These are phyloP conservation scores for Diversispora eburnea DNA, from an alignment of 192 early-diverging fungal genomes.

Conservation along the genomic window DNA sequence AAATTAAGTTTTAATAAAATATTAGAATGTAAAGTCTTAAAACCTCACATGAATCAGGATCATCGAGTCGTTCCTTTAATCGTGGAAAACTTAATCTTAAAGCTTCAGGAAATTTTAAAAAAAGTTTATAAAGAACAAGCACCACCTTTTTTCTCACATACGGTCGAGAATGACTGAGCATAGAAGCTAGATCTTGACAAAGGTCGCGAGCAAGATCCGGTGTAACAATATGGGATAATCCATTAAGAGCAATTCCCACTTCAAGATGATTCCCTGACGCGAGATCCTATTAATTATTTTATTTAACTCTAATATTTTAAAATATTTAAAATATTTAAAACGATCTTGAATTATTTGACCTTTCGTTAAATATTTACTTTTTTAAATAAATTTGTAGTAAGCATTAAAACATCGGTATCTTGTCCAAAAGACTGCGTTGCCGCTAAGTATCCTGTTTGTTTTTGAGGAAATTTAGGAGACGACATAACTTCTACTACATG, in stretches of 20 bases:
- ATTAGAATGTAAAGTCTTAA: not conserved
- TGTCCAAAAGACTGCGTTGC: conserved; percentile 86
- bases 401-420: conserved; percentile 94
- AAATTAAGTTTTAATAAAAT: conserved; percentile 17
- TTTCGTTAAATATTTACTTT: conserved; percentile 57
- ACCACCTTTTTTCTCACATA: conserved; percentile 92
- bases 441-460: conserved; percentile 89
- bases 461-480: conserved; percentile 77
- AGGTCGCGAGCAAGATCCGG: conserved; percentile 87
- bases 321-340: not conserved
- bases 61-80: conserved; percentile 84
- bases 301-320: not conserved
- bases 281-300: conserved; percentile 61
- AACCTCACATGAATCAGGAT: conserved; percentile 81
- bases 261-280: conserved; percentile 79
- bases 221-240: conserved; percentile 88
- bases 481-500: conserved; percentile 97
- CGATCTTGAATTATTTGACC: not conserved
- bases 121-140: conserved; percentile 82
- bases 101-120: conserved; percentile 88
- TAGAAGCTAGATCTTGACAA: conserved; percentile 76
- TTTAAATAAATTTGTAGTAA: conserved; percentile 93
- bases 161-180: conserved; percentile 89
- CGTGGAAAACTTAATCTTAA: conserved; percentile 74
- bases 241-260: conserved; percentile 86